phyloP scores from a whole-genome alignment of 1,284 basidiomycete genomes.

The Naganishia cerealis region DNA sequence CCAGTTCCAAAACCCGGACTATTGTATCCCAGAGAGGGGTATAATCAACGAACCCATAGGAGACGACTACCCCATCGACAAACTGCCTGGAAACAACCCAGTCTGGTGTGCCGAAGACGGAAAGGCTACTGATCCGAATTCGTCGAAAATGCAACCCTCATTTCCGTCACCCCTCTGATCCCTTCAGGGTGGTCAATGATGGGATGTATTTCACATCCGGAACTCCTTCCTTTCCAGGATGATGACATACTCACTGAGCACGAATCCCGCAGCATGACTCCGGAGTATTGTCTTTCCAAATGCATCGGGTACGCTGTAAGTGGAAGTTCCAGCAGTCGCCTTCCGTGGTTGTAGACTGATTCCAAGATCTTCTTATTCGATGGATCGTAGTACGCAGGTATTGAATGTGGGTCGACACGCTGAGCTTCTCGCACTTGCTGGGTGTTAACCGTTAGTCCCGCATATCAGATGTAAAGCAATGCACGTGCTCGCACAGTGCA shows the following conservation, averaged over 20 bases:
- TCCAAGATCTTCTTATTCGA: background rate
- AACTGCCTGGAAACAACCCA: conserved; percentile 30
- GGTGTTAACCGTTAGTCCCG: background rate
- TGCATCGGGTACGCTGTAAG: conserved; percentile 5
- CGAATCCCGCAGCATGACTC: conserved; percentile 1
- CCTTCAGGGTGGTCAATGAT: conserved; percentile 18
- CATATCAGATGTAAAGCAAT: conserved; percentile 2
- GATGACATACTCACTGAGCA: background rate
- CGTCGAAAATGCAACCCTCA: conserved; percentile 7
- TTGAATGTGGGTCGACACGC: conserved; percentile 3
- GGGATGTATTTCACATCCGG: background rate
- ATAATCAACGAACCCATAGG: conserved; percentile 19
- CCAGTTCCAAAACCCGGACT: background rate
- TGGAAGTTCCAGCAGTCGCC: background rate
- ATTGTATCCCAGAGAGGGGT: conserved; percentile 7
- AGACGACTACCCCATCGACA: conserved; percentile 2
- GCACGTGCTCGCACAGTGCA: conserved; percentile 15
- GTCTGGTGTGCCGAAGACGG: conserved; percentile 24
- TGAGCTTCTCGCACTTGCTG: background rate
- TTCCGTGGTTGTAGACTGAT: background rate
- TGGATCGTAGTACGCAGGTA: conserved; percentile 10
- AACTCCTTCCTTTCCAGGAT: conserved; percentile 5
- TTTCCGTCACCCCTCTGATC: conserved; percentile 11
- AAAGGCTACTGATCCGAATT: conserved; percentile 18
- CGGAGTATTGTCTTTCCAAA: conserved; percentile 1